Evolutionary conservation across 148 eudicot species (phyloP).

Genomic region (Gaultheria prostrata): DNA sequence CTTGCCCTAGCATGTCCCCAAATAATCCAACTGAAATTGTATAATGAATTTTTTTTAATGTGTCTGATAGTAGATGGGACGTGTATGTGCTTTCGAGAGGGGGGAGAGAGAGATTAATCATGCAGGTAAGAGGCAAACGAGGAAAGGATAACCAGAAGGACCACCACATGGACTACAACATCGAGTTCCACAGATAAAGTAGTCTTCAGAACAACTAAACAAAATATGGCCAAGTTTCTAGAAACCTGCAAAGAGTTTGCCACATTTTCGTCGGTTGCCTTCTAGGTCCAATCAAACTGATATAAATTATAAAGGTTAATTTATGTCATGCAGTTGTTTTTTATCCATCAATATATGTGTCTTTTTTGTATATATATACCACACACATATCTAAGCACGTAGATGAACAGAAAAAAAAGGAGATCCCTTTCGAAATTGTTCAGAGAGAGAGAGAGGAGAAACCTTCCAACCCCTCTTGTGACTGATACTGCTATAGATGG

Average conservation of each 20-base stretch:
- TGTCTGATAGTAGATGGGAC: neutral
- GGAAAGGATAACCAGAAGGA: neutral
- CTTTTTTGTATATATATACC: neutral
- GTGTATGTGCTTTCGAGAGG: neutral
- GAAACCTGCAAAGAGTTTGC: conserved; percentile 1
- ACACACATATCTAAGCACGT: neutral
- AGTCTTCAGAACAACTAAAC: neutral
- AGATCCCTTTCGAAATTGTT: neutral
- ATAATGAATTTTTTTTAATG: neutral
- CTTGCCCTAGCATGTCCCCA: neutral
- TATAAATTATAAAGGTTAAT: neutral
- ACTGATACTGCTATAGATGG: conserved; percentile 46
- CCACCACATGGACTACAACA: neutral
- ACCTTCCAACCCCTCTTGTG: conserved; percentile 86
- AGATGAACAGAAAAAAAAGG: neutral
- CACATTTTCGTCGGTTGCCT: neutral
- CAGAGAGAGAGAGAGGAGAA: conserved; percentile 1
- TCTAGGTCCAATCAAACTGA: neutral
- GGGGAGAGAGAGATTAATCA: conserved; percentile 4
- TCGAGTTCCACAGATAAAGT: neutral
- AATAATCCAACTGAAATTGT: neutral
- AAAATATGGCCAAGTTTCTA: neutral
- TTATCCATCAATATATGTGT: neutral
- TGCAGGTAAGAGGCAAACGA: neutral
- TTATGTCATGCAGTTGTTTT: neutral